A percentile compares a stretch with the other conserved stretches of the same genome.
Evolutionary conservation across 2,329 filamentous ascomycete species (phyloP).

Genomic region (Rhynchosporium graminicola): DNA sequence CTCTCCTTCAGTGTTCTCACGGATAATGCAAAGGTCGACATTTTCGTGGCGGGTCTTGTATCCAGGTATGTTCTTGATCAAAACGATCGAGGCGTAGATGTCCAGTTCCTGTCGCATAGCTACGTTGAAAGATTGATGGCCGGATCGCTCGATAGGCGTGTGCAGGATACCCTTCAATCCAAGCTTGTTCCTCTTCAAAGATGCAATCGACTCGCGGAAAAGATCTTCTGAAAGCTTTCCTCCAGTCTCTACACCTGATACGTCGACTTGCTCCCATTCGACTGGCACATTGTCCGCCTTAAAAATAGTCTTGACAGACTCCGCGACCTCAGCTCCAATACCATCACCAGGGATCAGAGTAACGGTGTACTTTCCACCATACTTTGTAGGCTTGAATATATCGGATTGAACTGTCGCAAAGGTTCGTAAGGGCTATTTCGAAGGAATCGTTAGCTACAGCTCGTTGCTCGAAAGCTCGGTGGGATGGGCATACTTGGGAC

Average conservation of each 20-base stretch:
- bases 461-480: constrained; percentile 8
- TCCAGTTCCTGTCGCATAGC: constrained; percentile 98
- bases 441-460: constrained; percentile 14
- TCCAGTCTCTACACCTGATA: constrained; percentile 84
- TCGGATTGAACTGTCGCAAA: constrained; percentile 88
- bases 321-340: constrained; percentile 96
- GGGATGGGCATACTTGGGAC: constrained; percentile 25
- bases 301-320: constrained; percentile 99
- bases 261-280: constrained; percentile 98
- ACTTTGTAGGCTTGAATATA: constrained; percentile 97
- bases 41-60: constrained; percentile 97
- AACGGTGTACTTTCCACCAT: constrained; percentile 98
- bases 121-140: constrained; percentile 99
- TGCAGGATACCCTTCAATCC: constrained; percentile 98
- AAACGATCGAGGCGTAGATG: constrained; percentile 96
- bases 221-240: constrained; percentile 87
- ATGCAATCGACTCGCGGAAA: constrained; percentile 93
- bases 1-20: constrained; percentile 99
- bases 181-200: constrained; percentile 97
- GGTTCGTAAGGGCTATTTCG: constrained; percentile 27
- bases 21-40: constrained; percentile 98
- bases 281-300: constrained; percentile 99
- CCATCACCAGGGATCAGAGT: constrained; percentile 98
- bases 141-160: constrained; percentile 93
- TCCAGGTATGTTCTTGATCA: constrained; percentile 99